These are phyloP conservation scores for Cercospora sp. DNA, from an alignment of 2,329 filamentous ascomycete genomes.

Conservation along the genomic window DNA sequence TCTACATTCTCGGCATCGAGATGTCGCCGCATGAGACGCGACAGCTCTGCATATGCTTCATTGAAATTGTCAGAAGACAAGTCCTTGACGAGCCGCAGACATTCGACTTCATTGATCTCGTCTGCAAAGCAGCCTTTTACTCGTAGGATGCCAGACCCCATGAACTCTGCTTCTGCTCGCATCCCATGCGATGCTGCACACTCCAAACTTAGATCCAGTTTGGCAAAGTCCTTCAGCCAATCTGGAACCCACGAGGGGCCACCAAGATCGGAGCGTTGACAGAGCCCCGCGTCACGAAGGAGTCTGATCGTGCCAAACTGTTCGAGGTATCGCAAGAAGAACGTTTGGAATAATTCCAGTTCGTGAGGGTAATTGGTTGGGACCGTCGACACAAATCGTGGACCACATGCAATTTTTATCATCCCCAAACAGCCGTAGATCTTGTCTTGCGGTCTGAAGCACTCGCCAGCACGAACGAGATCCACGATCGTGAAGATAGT, in stretches of 20 bases:
- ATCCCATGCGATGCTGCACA: constrained; percentile 13
- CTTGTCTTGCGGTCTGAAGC: constrained; percentile 15
- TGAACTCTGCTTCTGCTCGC: constrained; percentile 1
- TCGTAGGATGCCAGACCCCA: not conserved
- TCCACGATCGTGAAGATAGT: constrained; percentile 8
- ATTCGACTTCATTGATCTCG: not conserved
- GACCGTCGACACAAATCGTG: constrained; percentile 7
- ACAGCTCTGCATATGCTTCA: constrained; percentile 5
- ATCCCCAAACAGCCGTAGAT: constrained; percentile 19
- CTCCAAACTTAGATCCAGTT: constrained; percentile 9
- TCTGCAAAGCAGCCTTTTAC: constrained; percentile 12
- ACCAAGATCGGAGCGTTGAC: constrained; percentile 8
- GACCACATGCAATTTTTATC: not conserved
- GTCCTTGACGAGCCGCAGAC: not conserved
- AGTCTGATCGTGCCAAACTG: constrained; percentile 5
- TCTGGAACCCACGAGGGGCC: constrained; percentile 19
- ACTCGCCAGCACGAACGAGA: constrained; percentile 5
- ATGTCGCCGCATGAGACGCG: constrained; percentile 4
- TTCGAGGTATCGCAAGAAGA: constrained; percentile 12
- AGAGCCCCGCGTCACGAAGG: constrained; percentile 13
- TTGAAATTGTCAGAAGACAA: not conserved
- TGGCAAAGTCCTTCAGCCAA: not conserved
- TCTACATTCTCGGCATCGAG: not conserved
- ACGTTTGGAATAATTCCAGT: constrained; percentile 5
- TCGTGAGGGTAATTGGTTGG: constrained; percentile 1